Conservation (phyloP, 2,329 filamentous ascomycete genomes). For the Botrytis squamosa region DNA sequence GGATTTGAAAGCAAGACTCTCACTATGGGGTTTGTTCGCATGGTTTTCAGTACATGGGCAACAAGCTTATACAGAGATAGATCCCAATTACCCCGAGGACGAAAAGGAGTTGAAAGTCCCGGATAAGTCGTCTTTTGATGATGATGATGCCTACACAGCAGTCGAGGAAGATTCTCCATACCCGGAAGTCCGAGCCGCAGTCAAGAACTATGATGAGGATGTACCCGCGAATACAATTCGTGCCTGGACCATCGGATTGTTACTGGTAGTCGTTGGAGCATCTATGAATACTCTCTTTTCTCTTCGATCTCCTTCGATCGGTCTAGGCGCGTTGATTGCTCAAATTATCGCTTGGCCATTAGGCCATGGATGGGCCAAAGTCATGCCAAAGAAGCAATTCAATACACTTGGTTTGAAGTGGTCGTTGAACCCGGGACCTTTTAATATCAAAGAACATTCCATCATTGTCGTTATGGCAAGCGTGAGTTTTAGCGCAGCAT, state of each 20-base stretch:
- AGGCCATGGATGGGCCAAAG: constrained; percentile 54
- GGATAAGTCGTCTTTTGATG: background rate
- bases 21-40: constrained; percentile 7
- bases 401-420: constrained; percentile 53
- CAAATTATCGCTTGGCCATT: constrained; percentile 41
- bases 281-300: constrained; percentile 32
- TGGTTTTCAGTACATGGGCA: background rate
- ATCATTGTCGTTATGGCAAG: constrained; percentile 62
- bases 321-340: constrained; percentile 43
- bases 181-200: constrained; percentile 51
- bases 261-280: constrained; percentile 25
- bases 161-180: constrained; percentile 29
- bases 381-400: constrained; percentile 32
- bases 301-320: constrained; percentile 28
- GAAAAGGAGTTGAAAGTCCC: background rate
- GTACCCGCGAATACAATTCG: constrained; percentile 65
- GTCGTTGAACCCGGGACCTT: constrained; percentile 65
- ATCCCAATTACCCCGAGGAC: background rate
- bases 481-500: constrained; percentile 49
- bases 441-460: constrained; percentile 69
- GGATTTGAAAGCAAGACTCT: background rate
- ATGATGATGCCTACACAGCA: background rate
- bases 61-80: background rate
- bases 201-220: constrained; percentile 63
- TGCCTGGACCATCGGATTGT: constrained; percentile 60